These are phyloP conservation scores for Gillenia trifoliata DNA, from an alignment of 306 rosid genomes.

Conservation along the genomic window DNA sequence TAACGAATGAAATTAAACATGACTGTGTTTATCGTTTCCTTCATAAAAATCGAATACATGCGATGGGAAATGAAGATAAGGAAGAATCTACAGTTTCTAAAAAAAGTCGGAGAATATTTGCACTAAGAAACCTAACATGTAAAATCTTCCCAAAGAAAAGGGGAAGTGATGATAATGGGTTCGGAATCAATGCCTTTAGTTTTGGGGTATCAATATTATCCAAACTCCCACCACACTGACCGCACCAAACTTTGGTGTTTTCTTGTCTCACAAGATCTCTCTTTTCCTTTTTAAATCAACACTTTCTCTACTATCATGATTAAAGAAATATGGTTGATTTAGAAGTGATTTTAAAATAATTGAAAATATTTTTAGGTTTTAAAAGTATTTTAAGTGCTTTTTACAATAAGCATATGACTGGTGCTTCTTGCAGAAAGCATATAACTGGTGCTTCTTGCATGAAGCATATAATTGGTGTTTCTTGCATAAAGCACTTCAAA, in stretches of 20 bases:
- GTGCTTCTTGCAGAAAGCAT: no score
- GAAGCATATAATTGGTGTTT: no score
- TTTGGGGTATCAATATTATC: background rate
- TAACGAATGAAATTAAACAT: no score
- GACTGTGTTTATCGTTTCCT: background rate
- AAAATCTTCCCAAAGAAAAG: background rate
- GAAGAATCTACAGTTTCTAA: background rate
- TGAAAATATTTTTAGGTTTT: no score
- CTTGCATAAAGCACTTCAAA: no score
- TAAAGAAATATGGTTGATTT: no score
- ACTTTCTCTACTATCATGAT: background rate
- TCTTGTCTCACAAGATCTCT: slow-evolving; percentile 13
- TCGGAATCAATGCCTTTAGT: background rate
- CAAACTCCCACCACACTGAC: slow-evolving; percentile 2
- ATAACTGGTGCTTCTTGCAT: no score
- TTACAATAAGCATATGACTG: no score
- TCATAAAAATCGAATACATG: background rate
- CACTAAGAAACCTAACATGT: background rate
- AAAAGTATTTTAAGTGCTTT: no score
- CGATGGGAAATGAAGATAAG: background rate
- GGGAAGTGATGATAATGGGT: background rate
- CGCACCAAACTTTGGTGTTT: slow-evolving; percentile 9
- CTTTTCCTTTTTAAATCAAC: background rate
- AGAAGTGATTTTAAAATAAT: no score
- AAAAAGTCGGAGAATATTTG: background rate